phyloP scores from a whole-genome alignment of 495 filamentous ascomycete species.

The Penicillium bialowiezense region DNA sequence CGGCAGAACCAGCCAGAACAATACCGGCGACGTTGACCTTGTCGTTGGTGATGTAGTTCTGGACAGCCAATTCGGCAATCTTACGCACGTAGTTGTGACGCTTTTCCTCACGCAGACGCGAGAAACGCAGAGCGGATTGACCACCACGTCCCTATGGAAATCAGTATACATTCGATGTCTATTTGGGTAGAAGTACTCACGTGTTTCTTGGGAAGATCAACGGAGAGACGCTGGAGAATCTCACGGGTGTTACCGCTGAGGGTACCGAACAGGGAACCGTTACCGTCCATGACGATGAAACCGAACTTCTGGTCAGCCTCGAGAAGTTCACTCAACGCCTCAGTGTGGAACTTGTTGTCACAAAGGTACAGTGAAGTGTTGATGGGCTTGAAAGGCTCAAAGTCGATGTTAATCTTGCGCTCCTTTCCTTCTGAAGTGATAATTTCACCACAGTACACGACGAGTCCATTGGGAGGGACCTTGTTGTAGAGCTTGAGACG shows the following conservation, averaged over 20 bases:
- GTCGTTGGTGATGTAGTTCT: slow-evolving; percentile 97
- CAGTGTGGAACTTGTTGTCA: slow-evolving; percentile 99
- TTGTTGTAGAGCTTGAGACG: slow-evolving; percentile 98
- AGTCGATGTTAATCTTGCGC: slow-evolving; percentile 98
- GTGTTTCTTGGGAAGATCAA: slow-evolving; percentile 99
- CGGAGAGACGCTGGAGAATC: slow-evolving; percentile 93
- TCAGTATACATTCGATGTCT: not conserved
- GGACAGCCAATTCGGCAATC: slow-evolving; percentile 93
- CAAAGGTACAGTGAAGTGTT: slow-evolving; percentile 98
- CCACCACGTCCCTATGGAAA: slow-evolving; percentile 76
- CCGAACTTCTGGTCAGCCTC: slow-evolving; percentile 99
- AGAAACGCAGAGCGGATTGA: slow-evolving; percentile 97
- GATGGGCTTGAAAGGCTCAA: slow-evolving; percentile 99
- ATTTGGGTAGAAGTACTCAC: slow-evolving; percentile 13
- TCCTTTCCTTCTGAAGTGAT: slow-evolving; percentile 98
- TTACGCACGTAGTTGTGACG: slow-evolving; percentile 99
- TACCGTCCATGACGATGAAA: slow-evolving; percentile 99
- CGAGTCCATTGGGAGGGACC: slow-evolving; percentile 93
- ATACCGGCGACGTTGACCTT: slow-evolving; percentile 96
- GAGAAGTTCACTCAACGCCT: slow-evolving; percentile 91
- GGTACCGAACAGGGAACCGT: slow-evolving; percentile 94
- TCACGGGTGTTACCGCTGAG: slow-evolving; percentile 95
- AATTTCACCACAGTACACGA: slow-evolving; percentile 99
- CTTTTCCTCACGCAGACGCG: slow-evolving; percentile 98
- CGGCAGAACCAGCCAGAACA: slow-evolving; percentile 92